Conservation (phyloP, 2,329 filamentous ascomycete species). For the Cadophora gregata region DNA sequence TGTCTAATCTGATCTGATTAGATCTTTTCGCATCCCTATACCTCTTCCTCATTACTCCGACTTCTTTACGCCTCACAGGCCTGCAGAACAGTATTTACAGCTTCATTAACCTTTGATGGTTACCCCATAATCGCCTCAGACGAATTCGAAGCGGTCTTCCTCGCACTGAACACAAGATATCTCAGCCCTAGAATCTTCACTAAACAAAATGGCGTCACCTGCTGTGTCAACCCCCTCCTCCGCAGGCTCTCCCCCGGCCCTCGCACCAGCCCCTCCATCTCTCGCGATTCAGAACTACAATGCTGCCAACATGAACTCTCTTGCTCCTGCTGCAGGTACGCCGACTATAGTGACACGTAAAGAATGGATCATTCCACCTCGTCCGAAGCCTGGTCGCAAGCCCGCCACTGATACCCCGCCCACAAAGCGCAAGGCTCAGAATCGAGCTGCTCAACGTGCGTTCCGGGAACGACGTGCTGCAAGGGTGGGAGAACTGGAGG, state of each 20-base stretch:
- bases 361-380: slow-evolving; percentile 85
- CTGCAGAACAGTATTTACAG: slow-evolving; percentile 7
- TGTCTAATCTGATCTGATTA: slow-evolving; percentile 20
- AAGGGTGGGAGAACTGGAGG: slow-evolving; percentile 78
- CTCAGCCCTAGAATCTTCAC: slow-evolving; percentile 14
- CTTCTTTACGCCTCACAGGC: neutral
- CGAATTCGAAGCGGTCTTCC: neutral
- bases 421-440: slow-evolving; percentile 93
- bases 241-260: slow-evolving; percentile 46
- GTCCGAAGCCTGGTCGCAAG: slow-evolving; percentile 90
- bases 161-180: neutral
- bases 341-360: slow-evolving; percentile 71
- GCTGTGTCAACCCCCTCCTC: slow-evolving; percentile 48
- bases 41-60: slow-evolving; percentile 7
- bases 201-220: slow-evolving; percentile 46
- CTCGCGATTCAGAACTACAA: slow-evolving; percentile 46
- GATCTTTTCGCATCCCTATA: slow-evolving; percentile 7
- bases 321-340: slow-evolving; percentile 43
- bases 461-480: slow-evolving; percentile 89
- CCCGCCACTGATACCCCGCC: slow-evolving; percentile 91
- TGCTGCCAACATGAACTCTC: slow-evolving; percentile 31
- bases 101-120: slow-evolving; percentile 19
- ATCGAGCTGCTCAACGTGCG: slow-evolving; percentile 86
- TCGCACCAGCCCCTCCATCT: slow-evolving; percentile 42
- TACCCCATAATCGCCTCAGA: slow-evolving; percentile 3